Evolutionary conservation across 1,284 basidiomycete species (phyloP), one percentile per base, ranked within the genome.

Genomic region (Marasmius fiardii): DNA sequence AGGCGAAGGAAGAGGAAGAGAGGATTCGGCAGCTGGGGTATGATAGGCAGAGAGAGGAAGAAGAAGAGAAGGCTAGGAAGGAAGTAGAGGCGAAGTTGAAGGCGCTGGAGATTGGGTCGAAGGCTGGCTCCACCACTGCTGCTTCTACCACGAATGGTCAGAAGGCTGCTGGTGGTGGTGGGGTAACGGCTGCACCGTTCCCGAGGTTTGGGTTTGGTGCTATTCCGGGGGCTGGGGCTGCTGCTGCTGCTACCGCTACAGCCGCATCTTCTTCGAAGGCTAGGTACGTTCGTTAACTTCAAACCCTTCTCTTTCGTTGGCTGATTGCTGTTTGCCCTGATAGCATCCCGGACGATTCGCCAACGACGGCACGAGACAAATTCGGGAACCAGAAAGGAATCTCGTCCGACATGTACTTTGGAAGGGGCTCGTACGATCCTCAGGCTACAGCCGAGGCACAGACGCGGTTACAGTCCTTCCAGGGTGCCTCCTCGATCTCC

Each of bases 351-450:
- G 88, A 86, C 51, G 86, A 92, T 50, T 80, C 89, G 51, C 83
- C 86, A 1, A 93, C 83, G 12, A 86, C 84, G 24, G 96, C 97
- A 1, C 85, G 95, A 59, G 88, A 94, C 24, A 93, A 93, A 66
- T 99, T 99, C 68, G 92, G 93, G 1, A 74, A 68, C 60, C 96
- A 98, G 69, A 99, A 98, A 71, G 92, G 82, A 50, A 98, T 99
- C 69, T 97, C 94, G 4, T 96, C 93, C 1, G 97, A 99, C 69
- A 95, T 96, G 90, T 98, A 93, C 80, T 98, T 98, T 72, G 92
- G 90, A 37, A 84, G 96, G 28, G 91, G 92, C 53, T 72, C 85
- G 18, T 98, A 98, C 73, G 96, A 99, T 69, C 83, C 93, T 1
- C 67, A 73, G 43, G 79, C 85, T 3, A 69, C 83, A 33, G 72